Evolutionary conservation across 192 early-diverging fungal species (phyloP), one percentile per base, ranked within the genome.

Genomic region (Podila epigama): DNA sequence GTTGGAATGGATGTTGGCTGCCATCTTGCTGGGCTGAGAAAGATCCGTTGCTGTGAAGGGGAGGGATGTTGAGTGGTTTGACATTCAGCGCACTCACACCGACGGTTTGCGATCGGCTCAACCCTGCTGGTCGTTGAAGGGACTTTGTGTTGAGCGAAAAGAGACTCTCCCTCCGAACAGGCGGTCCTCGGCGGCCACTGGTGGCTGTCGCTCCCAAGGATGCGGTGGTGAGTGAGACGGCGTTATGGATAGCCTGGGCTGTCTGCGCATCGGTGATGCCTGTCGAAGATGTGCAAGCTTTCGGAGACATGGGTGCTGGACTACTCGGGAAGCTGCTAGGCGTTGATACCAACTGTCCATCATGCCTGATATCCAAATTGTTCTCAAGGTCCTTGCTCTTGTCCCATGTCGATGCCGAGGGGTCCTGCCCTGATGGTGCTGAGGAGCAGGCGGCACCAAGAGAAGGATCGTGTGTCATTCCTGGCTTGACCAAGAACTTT

Each of bases 91-190:
- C 55, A n/a, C 29, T 31, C 5, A 57, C 32, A 18, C 55, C 55
- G 29, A 55, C 44, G 8, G 72, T 64, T 39, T 75, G 72, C 5
- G 72, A 54, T n/a, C 72, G 65, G 42, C 11, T 36, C 3, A 67
- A 20, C 13, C 44, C 53, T 3, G 72, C 59, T 16, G 73, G 73
- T 20, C 73, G 66, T 39, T 68, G 66, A 22, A 77, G 39, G 2
- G 66, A 51, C 73, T 77, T 77, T 58, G 81, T 82, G 48, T 82
- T 77, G 18, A 82, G 60, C 25, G 81, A 82, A 55, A 82, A 82
- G 13, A 82, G 35, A 31, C 73, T 79, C 44, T 82, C 81, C 20
- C 81, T 44, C 10, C 81, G 63, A 9, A 56, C 69, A 6, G 59
- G 52, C 27, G 70, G 25, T 35, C 50, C 60, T 13, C 41, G 51